Conservation (phyloP, 1,284 basidiomycete species). For the Cryptococcus floricola region DNA sequence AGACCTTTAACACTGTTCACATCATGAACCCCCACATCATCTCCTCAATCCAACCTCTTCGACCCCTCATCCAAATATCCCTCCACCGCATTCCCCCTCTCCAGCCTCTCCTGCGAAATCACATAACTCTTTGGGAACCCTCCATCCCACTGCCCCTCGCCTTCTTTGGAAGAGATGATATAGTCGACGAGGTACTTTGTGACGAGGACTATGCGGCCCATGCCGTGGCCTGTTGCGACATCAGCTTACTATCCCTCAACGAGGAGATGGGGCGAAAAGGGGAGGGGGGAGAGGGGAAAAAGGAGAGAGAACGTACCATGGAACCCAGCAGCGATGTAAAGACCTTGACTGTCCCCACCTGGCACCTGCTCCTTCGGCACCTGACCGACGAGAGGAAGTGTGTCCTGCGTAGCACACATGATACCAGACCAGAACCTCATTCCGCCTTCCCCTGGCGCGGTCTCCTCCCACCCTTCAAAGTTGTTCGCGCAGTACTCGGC, state of each 20-base stretch:
- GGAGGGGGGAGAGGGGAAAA: too few species aligned
- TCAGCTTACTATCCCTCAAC: too few species aligned
- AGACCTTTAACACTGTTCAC: too few species aligned
- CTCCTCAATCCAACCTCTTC: too few species aligned
- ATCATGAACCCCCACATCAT: too few species aligned
- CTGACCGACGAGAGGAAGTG: conserved; percentile 25
- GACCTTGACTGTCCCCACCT: conserved; percentile 9
- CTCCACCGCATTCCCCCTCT: conserved; percentile 3
- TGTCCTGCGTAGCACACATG: conserved; percentile 26
- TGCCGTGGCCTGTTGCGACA: conserved; percentile 16
- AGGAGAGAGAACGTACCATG: conserved; percentile 12
- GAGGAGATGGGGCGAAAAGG: too few species aligned
- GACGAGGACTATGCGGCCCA: conserved; percentile 20
- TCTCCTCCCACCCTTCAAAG: conserved; percentile 24
- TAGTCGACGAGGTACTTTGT: conserved; percentile 13
- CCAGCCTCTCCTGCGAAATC: conserved; percentile 9
- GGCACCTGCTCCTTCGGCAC: conserved; percentile 23
- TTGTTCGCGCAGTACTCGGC: conserved; percentile 11
- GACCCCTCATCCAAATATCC: too few species aligned
- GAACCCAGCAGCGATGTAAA: conserved; percentile 25
- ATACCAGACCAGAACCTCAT: conserved; percentile 30
- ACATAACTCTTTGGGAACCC: conserved; percentile 8
- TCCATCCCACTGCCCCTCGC: conserved; percentile 7
- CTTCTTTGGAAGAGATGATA: conserved; percentile 2
- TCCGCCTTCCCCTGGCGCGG: conserved; percentile 24